Base-by-base conservation (phyloP, 2,329 filamentous ascomycete species). In the Emmonsiellopsis sp. region DNA sequence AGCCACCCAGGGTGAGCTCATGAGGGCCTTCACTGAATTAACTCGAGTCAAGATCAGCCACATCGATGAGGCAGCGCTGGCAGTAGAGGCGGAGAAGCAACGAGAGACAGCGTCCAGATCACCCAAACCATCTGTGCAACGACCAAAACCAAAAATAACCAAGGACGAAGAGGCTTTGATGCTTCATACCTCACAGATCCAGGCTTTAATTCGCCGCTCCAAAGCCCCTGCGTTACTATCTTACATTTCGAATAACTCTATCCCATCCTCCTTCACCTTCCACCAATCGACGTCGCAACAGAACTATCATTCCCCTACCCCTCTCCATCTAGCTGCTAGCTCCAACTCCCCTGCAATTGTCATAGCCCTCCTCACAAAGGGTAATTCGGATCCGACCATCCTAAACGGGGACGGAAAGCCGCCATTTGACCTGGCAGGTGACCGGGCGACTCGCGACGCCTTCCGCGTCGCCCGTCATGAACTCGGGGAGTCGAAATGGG, bases 1-100 rank as follows among this genome's bases (percentile, higher is more conserved):
- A 54, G 89, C 93, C 0, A 98, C 93, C 0, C 91, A 97, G 65
- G 88, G 86, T 47, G 93, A 98, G 69, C 82, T 98, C 0, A 93
- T 97, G 86, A 83, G 92, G 40, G 87, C 87, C 0, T 98, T 96
- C 63, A 87, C 95, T 57, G 93, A 98, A 72, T 79, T 98, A 34
- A 98, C 93, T 0, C 79, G 93, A 13, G 79, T 96, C 13, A 96
- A 98, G 70, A 79, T 95, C 46, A 83, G 82, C 48, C 85, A 87
- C 57, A 80, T 97, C 31, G 80, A 88, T 54, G 86, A 89, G 58
- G 79, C 76, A 2, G 78, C 83, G 10, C 68, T 85, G 6, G 72
- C 80, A 34, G 73, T 73, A 9, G 71, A 73, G 53, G 76, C 78
- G 55, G 67, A 68, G 35, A 78, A 73, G 61, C 70, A 68, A 59